Conservation (phyloP, 768 basidiomycete genomes). For the Punctularia strigosozonata region DNA sequence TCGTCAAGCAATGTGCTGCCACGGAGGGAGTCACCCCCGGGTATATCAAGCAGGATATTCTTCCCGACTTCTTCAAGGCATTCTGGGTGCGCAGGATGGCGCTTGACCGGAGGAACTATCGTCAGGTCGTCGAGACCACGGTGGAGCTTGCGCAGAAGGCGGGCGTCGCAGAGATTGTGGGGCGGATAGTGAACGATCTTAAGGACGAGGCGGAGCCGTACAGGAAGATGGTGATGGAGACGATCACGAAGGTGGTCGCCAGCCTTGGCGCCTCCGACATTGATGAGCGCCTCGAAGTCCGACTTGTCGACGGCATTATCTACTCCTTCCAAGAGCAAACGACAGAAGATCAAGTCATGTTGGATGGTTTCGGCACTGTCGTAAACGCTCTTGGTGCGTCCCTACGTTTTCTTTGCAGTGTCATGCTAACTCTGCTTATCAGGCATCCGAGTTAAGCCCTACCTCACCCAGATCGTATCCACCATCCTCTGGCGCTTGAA, state of each 20-base stretch:
- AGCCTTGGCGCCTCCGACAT: conserved; percentile 95
- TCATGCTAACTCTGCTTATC: background rate
- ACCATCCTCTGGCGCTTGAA: conserved; percentile 98
- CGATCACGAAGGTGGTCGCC: conserved; percentile 91
- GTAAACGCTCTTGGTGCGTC: conserved; percentile 75
- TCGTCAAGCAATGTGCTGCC: conserved; percentile 97
- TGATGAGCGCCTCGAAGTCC: conserved; percentile 89
- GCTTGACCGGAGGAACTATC: conserved; percentile 89
- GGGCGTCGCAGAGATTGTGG: conserved; percentile 93
- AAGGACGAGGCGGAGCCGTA: conserved; percentile 89
- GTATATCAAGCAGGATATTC: conserved; percentile 95
- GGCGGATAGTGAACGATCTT: conserved; percentile 74
- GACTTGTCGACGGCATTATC: conserved; percentile 96
- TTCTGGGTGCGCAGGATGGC: conserved; percentile 99
- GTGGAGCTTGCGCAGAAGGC: conserved; percentile 97
- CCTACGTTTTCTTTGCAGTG: background rate
- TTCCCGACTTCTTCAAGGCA: conserved; percentile 98
- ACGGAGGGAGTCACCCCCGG: conserved; percentile 95
- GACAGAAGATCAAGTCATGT: conserved; percentile 97
- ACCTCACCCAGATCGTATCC: conserved; percentile 96
- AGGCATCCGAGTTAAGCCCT: conserved; percentile 94
- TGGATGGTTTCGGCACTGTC: conserved; percentile 96
- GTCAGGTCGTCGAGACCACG: conserved; percentile 96
- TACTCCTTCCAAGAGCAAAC: conserved; percentile 99
- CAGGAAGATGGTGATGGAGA: conserved; percentile 99